These are phyloP conservation scores for Lophium mytilinum DNA, from an alignment of 495 filamentous ascomycete genomes.

Conservation along the genomic window DNA sequence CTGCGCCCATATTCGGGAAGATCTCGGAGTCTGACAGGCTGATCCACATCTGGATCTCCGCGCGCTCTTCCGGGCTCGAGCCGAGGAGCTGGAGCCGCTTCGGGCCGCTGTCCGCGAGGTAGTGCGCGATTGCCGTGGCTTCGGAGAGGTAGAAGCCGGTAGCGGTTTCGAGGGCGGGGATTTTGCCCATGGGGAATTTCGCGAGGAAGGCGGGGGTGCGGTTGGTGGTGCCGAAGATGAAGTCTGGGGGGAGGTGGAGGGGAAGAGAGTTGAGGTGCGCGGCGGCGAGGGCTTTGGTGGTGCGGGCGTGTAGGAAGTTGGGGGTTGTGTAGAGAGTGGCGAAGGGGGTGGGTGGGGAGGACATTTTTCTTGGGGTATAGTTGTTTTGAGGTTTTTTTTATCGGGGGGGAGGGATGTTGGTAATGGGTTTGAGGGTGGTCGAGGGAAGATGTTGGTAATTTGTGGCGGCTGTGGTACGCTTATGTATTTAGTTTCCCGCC, in stretches of 20 bases:
- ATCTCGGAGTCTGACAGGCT: slow-evolving; percentile 43
- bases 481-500: too few species aligned
- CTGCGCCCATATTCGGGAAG: slow-evolving; percentile 23
- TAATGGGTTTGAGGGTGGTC: too few species aligned
- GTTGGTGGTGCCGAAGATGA: slow-evolving; percentile 40
- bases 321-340: slow-evolving; percentile 15
- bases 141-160: slow-evolving; percentile 47
- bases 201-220: slow-evolving; percentile 42
- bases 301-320: slow-evolving; percentile 6
- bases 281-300: slow-evolving; percentile 40
- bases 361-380: not conserved
- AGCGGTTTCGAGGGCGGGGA: slow-evolving; percentile 48
- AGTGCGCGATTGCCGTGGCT: slow-evolving; percentile 48
- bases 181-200: slow-evolving; percentile 57
- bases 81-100: slow-evolving; percentile 45
- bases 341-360: slow-evolving; percentile 10
- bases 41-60: slow-evolving; percentile 45
- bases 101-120: slow-evolving; percentile 47
- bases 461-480: too few species aligned
- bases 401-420: too few species aligned
- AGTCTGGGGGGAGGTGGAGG: slow-evolving; percentile 35
- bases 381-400: not conserved
- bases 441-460: too few species aligned
- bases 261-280: slow-evolving; percentile 48
- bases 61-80: slow-evolving; percentile 38